These are phyloP conservation scores for Gossypium arboreum DNA, from an alignment of 345 rosid genomes.

Conservation along the genomic window DNA sequence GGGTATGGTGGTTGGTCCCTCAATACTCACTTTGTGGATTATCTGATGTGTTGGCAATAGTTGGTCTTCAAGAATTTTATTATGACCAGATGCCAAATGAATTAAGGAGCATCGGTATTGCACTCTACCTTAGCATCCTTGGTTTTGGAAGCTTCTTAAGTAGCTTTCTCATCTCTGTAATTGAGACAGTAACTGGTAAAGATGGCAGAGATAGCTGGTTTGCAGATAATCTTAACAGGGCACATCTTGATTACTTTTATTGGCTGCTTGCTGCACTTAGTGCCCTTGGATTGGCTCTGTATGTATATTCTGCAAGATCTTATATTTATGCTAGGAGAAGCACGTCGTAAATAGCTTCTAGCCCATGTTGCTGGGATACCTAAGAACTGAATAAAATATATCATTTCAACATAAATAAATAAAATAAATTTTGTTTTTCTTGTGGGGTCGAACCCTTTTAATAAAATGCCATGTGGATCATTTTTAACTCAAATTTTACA, in stretches of 20 bases:
- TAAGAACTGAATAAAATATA: too few relatives aligned
- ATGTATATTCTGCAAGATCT: background rate
- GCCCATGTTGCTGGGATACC: background rate
- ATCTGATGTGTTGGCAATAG: slow-evolving; percentile 31
- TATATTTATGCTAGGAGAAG: background rate
- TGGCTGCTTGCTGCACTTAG: slow-evolving; percentile 37
- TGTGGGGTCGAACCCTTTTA: too few relatives aligned
- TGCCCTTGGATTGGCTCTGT: slow-evolving; percentile 4
- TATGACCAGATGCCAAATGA: slow-evolving; percentile 35
- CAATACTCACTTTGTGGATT: slow-evolving; percentile 26
- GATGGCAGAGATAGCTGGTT: slow-evolving; percentile 31
- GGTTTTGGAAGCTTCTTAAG: slow-evolving; percentile 37
- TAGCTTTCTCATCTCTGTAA: slow-evolving; percentile 27
- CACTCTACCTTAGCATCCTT: slow-evolving; percentile 30
- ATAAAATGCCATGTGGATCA: too few relatives aligned
- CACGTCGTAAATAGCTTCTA: background rate
- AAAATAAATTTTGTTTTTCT: too few relatives aligned
- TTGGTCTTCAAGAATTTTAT: slow-evolving; percentile 41
- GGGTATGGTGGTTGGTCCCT: slow-evolving; percentile 36
- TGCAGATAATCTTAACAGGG: slow-evolving; percentile 22
- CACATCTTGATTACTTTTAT: slow-evolving; percentile 37
- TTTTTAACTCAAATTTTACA: too few relatives aligned
- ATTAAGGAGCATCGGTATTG: slow-evolving; percentile 31
- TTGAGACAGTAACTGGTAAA: slow-evolving; percentile 20
- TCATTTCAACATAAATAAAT: too few relatives aligned